phyloP scores from a whole-genome alignment of 805 yeast genomes.

The Monosporozyma yasuniensis region DNA sequence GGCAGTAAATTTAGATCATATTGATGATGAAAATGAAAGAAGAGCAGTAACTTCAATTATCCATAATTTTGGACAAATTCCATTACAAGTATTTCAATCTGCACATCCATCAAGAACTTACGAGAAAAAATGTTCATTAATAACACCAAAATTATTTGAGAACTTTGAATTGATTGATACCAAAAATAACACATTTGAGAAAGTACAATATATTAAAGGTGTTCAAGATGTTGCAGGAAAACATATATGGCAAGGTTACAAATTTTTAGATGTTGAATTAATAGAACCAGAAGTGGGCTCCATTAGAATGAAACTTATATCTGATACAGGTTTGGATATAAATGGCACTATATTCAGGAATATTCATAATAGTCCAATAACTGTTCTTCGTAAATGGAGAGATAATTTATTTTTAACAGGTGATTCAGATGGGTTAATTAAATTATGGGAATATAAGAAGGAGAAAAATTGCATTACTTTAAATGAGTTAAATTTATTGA shows the following conservation, averaged over 20 bases:
- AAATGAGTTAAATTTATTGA: constrained; percentile 36
- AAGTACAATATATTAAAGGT: constrained; percentile 3
- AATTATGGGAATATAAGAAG: constrained; percentile 39
- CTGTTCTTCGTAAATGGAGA: constrained; percentile 22
- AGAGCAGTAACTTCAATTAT: constrained; percentile 75
- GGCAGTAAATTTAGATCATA: constrained; percentile 64
- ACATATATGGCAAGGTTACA: not conserved
- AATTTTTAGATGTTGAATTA: not conserved
- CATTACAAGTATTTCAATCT: constrained; percentile 56
- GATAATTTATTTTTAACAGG: constrained; percentile 29
- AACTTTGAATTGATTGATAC: not conserved
- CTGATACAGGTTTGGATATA: not conserved
- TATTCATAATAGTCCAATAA: constrained; percentile 27
- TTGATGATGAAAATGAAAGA: constrained; percentile 64
- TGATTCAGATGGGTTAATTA: constrained; percentile 50
- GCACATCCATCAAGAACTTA: constrained; percentile 49
- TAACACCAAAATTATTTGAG: not conserved
- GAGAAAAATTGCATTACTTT: not conserved
- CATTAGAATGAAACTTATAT: constrained; percentile 4
- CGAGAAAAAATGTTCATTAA: not conserved
- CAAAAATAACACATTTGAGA: constrained; percentile 2
- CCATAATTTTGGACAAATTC: constrained; percentile 90
- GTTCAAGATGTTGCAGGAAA: not conserved
- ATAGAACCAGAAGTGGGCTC: constrained; percentile 4
- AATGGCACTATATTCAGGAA: constrained; percentile 18